phyloP scores from a whole-genome alignment of 2,329 filamentous ascomycete genomes.

The Xylaria sp. region DNA sequence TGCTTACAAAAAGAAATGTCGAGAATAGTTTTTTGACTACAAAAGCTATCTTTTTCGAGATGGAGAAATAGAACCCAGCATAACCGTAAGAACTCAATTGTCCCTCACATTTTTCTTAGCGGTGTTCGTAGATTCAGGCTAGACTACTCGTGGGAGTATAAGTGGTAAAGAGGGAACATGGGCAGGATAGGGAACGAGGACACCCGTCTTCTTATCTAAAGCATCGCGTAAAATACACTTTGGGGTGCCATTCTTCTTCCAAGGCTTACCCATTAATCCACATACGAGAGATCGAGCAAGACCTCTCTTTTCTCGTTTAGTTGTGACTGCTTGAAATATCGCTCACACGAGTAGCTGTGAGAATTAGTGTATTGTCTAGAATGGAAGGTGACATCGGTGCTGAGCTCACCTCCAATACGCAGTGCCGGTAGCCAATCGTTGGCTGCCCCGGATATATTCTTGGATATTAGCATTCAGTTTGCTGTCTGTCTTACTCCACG shows the following conservation, averaged over 20 bases:
- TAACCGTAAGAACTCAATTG: no score
- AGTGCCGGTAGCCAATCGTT: conserved; percentile 38
- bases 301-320: conserved; percentile 35
- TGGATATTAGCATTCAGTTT: conserved; percentile 37
- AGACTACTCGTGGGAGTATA: no score
- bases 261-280: conserved; percentile 8
- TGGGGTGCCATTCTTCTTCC: no score
- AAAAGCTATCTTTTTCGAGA: no score
- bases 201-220: background rate
- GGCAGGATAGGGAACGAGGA: no score
- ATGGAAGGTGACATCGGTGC: background rate
- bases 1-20: no score
- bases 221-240: no score
- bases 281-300: conserved; percentile 35
- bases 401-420: conserved; percentile 38
- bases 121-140: no score
- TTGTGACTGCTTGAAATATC: conserved; percentile 37
- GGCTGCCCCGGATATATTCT: conserved; percentile 37
- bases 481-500: conserved; percentile 38
- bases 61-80: no score
- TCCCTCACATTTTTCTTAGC: no score
- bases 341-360: conserved; percentile 37
- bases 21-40: no score
- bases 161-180: no score
- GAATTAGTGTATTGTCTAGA: conserved; percentile 8